These are phyloP conservation scores for Hansfordia pulvinata DNA, from an alignment of 2,329 filamentous ascomycete species.

Conservation along the genomic window DNA sequence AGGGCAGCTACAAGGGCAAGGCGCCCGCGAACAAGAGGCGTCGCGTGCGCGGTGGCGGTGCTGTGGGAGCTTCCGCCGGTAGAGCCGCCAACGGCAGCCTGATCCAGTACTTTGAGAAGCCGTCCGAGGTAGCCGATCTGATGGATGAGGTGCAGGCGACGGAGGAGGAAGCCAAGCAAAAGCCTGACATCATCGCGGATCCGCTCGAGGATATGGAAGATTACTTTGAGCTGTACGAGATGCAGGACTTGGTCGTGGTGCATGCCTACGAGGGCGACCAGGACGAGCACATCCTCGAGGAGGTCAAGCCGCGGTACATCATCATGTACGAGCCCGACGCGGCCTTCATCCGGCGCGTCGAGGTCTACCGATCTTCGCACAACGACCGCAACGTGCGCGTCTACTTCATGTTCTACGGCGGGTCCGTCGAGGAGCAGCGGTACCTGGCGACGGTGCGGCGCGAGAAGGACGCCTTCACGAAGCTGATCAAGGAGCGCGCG, in stretches of 20 bases:
- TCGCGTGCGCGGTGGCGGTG: slow-evolving; percentile 67
- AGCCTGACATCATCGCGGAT: slow-evolving; percentile 61
- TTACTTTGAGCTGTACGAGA: slow-evolving; percentile 82
- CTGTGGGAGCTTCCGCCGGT: slow-evolving; percentile 38
- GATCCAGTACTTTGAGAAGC: slow-evolving; percentile 67
- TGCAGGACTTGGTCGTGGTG: slow-evolving; percentile 75
- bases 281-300: slow-evolving; percentile 92
- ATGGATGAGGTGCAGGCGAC: slow-evolving; percentile 76
- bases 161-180: slow-evolving; percentile 61
- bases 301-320: slow-evolving; percentile 84
- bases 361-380: slow-evolving; percentile 93
- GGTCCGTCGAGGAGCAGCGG: slow-evolving; percentile 88
- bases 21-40: slow-evolving; percentile 76
- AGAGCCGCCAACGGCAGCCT: slow-evolving; percentile 63
- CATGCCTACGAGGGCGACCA: slow-evolving; percentile 93
- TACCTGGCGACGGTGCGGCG: slow-evolving; percentile 82
- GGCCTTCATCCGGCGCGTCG: slow-evolving; percentile 84
- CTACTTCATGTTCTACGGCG: slow-evolving; percentile 94
- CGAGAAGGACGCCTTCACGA: slow-evolving; percentile 94
- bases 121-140: slow-evolving; percentile 66
- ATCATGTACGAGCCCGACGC: slow-evolving; percentile 98
- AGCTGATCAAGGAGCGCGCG: slow-evolving; percentile 84
- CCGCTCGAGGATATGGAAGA: slow-evolving; percentile 84
- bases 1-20: slow-evolving; percentile 39
- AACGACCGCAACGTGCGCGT: slow-evolving; percentile 78